phyloP scores from a whole-genome alignment of 257 asterid species.

The Echites panduratus region DNA sequence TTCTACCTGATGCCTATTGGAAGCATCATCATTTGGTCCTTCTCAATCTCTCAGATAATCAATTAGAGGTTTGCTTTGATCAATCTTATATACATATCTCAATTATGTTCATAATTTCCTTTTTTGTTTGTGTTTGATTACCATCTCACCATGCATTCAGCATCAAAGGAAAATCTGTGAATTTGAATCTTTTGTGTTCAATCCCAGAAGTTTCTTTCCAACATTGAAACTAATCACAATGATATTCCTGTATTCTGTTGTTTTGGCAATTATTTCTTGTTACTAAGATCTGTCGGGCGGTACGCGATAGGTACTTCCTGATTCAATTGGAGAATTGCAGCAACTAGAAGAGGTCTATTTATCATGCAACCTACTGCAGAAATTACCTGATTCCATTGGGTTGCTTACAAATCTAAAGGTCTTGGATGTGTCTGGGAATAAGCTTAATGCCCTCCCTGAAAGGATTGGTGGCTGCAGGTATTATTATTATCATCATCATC shows the following conservation, averaged over 20 bases:
- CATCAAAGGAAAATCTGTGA: no score
- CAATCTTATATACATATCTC: neutral
- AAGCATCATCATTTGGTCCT: constrained; percentile 32
- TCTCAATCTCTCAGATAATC: constrained; percentile 52
- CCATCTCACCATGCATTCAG: neutral
- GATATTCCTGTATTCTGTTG: no score
- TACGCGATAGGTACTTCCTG: constrained; percentile 44
- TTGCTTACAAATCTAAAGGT: constrained; percentile 44
- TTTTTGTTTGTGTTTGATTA: neutral
- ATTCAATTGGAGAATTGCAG: constrained; percentile 47
- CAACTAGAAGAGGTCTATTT: constrained; percentile 51
- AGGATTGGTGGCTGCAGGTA: constrained; percentile 64
- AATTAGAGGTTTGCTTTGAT: constrained; percentile 28
- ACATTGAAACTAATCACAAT: no score
- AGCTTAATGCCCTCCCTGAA: constrained; percentile 53
- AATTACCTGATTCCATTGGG: constrained; percentile 59
- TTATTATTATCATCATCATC: neutral
- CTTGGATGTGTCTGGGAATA: constrained; percentile 47
- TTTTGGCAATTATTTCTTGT: neutral
- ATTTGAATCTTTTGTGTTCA: no score
- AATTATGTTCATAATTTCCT: neutral
- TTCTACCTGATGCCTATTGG: constrained; percentile 44
- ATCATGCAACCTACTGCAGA: constrained; percentile 46
- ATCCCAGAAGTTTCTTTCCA: no score
- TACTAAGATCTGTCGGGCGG: neutral